Evolutionary conservation across 495 filamentous ascomycete genomes (phyloP), one percentile per base, ranked within the genome.

Genomic region (Barbatosphaeria neglecta): DNA sequence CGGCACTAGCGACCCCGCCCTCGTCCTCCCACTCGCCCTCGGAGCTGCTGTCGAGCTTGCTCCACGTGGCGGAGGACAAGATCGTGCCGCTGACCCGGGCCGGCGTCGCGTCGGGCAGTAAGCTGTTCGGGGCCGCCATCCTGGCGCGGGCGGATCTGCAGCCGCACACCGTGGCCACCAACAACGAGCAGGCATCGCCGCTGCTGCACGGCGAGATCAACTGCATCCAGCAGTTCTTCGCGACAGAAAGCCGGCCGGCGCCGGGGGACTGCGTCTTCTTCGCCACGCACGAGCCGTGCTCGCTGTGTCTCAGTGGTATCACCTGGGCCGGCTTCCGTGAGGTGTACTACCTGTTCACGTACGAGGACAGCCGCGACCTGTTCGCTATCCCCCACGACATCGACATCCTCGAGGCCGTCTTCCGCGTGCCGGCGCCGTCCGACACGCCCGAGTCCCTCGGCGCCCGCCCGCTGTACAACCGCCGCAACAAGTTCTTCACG

Each of bases 321-420:
- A 57, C 64, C n/a, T 68, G 64, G 64, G 61, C 60, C 15, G 65
- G 65, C 23, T 68, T 68, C 61, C 54, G 51, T 54, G 61, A 66
- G 56, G 63, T 68, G 47, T 67, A 67, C 50, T 67, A 65, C 45
- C 53, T 68, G 27, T 68, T 68, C 54, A 67, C 65, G 9, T 68
- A 68, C 57, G 62, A 68, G 55, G 65, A 68, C 44, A 60, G 51
- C 37, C 60, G 64, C 19, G 64, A 68, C 22, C 46, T 63, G 6
- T 66, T 66, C 52, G 41, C 57, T 13, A 67, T 66, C 37, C 64
- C 65, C 8, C 62, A 68, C 51, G 65, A 67, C 38, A 68, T 66
- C 31, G 58, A 68, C 38, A 67, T 68, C 37, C 35, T 68, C 22
- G 60, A 67, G 51, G 46, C 67, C 38, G 64, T 68, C 8, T 68